Conservation (phyloP, 129 eudicot species). For the Artemisia annua region DNA sequence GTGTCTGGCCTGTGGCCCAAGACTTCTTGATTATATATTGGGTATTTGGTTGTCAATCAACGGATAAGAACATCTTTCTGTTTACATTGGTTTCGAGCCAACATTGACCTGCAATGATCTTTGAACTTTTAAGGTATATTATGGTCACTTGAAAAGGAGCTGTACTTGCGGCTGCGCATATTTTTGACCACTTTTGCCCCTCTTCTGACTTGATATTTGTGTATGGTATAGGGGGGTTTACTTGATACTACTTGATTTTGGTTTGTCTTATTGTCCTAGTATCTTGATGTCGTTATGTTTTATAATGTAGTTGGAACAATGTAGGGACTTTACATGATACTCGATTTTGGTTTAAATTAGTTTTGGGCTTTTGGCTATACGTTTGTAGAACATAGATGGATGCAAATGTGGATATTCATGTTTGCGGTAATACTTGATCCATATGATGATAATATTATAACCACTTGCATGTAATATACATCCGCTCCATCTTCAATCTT, state of each 20-base stretch:
- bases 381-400: too few species aligned
- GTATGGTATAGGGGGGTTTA: not conserved
- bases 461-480: not conserved
- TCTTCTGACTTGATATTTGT: conserved; percentile 2
- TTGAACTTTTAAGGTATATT: not conserved
- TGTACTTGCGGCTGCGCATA: conserved; percentile 5
- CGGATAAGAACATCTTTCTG: not conserved
- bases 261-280: not conserved
- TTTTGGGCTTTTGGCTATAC: too few species aligned
- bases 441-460: not conserved
- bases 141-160: not conserved
- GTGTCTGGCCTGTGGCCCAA: too few species aligned
- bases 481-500: conserved; percentile 17
- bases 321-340: not conserved
- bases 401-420: conserved; percentile 12
- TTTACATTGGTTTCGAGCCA: not conserved
- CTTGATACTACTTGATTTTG: too few species aligned
- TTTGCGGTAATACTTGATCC: not conserved
- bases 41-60: not conserved
- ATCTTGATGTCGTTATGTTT: not conserved
- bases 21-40: not conserved
- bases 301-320: not conserved
- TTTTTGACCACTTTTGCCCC: not conserved
- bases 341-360: too few species aligned
- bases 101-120: not conserved